Conservation (phyloP, 306 rosid genomes). For the Citrullus amarus region DNA sequence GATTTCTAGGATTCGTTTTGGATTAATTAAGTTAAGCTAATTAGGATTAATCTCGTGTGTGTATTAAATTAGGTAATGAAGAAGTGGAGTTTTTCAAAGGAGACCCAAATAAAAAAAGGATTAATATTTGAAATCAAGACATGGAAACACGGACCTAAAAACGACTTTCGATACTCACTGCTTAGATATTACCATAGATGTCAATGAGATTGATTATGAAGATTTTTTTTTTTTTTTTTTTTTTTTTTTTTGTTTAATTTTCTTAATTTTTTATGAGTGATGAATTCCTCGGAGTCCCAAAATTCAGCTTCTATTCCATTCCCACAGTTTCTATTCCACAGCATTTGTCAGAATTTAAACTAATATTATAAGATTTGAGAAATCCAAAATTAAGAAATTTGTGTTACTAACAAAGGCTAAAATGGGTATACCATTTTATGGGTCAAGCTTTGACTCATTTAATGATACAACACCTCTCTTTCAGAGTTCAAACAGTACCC, state of each 20-base stretch:
- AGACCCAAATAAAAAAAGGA: background rate
- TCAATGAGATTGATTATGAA: conserved; percentile 3
- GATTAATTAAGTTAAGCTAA: background rate
- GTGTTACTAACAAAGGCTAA: background rate
- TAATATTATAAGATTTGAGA: background rate
- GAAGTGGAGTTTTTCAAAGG: background rate
- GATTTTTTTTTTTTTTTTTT: background rate
- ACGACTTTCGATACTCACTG: conserved; percentile 39
- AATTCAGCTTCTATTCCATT: conserved; percentile 99
- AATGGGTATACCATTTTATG: background rate
- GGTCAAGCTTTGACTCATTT: conserved; percentile 3
- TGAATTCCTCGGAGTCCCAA: conserved; percentile 55
- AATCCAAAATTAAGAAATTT: background rate
- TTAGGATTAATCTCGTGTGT: background rate
- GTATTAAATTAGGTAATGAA: conserved; percentile 1
- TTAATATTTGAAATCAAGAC: conserved; percentile 8
- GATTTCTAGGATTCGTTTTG: conserved; percentile 6
- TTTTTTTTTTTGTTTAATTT: background rate
- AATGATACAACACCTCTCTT: background rate
- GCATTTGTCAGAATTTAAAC: conserved; percentile 43
- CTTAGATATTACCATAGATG: background rate
- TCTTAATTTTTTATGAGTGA: background rate
- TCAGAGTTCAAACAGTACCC: background rate
- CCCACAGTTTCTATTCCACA: conserved; percentile 99
- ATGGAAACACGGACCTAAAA: conserved; percentile 54